A percentile compares a stretch with the other conserved stretches of the same genome.
Conservation (phyloP, 768 basidiomycete species). For the Myochromella boudieri region DNA sequence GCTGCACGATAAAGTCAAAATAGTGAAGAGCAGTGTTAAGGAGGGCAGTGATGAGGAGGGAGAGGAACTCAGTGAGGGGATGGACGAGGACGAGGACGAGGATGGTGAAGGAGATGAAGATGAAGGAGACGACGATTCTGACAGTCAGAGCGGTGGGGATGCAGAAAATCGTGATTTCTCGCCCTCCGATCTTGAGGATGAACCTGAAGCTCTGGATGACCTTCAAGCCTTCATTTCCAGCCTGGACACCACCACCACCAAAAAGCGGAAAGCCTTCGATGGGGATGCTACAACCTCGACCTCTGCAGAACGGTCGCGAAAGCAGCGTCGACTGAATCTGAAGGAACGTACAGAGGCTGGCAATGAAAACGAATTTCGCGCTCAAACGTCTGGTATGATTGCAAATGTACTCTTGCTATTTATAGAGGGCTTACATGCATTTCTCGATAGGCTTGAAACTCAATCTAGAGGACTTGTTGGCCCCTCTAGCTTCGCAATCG, state of each 20-base stretch:
- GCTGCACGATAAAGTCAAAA: neutral
- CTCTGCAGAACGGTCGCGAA: conserved; percentile 34
- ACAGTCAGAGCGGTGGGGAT: conserved; percentile 13
- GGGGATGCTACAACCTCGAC: conserved; percentile 20
- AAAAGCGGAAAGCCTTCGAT: conserved; percentile 68
- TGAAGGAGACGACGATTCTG: conserved; percentile 36
- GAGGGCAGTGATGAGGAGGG: no score
- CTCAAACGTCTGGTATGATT: conserved; percentile 45
- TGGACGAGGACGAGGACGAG: conserved; percentile 15
- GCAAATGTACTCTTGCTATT: neutral
- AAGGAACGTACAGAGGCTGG: conserved; percentile 78
- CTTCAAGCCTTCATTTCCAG: conserved; percentile 72
- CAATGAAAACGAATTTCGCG: conserved; percentile 78
- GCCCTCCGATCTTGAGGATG: conserved; percentile 49
- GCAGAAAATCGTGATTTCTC: conserved; percentile 39
- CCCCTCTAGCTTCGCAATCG: conserved; percentile 65
- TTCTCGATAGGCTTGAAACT: conserved; percentile 55
- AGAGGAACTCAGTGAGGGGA: no score
- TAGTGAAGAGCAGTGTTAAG: conserved; percentile 2
- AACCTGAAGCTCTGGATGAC: conserved; percentile 59
- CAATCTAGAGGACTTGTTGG: conserved; percentile 72
- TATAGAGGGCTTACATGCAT: neutral
- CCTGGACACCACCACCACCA: conserved; percentile 60
- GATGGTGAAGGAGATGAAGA: no score
- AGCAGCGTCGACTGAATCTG: conserved; percentile 56